Percentiles rank a stretch among this genome's conserved stretches.
phyloP scores from a whole-genome alignment of 2,329 filamentous ascomycete species.

The Claviceps sp. region DNA sequence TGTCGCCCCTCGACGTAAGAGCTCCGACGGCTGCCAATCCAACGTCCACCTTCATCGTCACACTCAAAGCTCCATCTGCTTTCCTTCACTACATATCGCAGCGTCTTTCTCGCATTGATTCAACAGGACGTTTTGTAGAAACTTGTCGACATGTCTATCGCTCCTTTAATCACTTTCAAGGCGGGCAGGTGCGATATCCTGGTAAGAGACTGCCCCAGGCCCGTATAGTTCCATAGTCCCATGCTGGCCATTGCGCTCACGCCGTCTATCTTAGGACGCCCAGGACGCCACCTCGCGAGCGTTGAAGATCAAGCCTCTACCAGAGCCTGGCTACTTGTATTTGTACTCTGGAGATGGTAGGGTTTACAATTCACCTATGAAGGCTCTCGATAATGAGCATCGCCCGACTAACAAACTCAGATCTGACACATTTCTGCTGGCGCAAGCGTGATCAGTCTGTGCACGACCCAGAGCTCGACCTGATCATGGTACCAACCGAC shows the following conservation, averaged over 20 bases:
- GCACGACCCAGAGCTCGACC: constrained; percentile 66
- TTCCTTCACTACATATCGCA: constrained; percentile 1
- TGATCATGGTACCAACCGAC: constrained; percentile 88
- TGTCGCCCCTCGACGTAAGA: constrained; percentile 22
- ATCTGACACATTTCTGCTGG: constrained; percentile 96
- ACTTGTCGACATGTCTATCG: constrained; percentile 53
- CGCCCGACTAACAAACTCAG: constrained; percentile 26
- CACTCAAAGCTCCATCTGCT: neutral
- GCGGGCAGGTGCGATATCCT: constrained; percentile 78
- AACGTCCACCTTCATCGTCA: neutral
- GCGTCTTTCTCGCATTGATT: neutral
- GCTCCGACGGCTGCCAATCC: constrained; percentile 18
- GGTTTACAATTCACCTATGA: neutral
- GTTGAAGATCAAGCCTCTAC: constrained; percentile 58
- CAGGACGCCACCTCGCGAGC: constrained; percentile 22
- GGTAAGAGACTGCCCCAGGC: constrained; percentile 35
- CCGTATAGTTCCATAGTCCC: neutral
- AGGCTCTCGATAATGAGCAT: neutral
- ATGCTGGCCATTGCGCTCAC: constrained; percentile 8
- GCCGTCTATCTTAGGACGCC: neutral
- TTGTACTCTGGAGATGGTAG: constrained; percentile 82
- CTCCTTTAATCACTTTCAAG: constrained; percentile 90
- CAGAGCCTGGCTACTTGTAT: constrained; percentile 76
- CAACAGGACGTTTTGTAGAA: neutral
- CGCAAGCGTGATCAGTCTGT: constrained; percentile 60